Base-by-base conservation (phyloP, 495 filamentous ascomycete species). In the Chaetomium fimeti region DNA sequence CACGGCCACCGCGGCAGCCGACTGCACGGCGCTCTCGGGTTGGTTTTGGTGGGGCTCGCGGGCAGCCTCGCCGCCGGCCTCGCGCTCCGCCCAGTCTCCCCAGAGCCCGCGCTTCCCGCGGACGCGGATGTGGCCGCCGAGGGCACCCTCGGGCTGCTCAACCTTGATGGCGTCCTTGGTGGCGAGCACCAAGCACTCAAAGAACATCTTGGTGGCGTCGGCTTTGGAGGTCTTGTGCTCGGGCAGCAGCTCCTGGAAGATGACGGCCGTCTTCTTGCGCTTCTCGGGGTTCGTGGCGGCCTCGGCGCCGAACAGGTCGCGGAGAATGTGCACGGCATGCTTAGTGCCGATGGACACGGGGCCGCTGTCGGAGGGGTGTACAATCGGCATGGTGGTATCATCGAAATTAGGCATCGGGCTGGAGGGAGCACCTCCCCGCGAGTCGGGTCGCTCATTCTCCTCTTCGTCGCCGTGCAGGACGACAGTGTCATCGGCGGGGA, bases 181-280 rank as follows among this genome's bases (percentile, higher is more conserved):
- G 13, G 95, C 95, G 56, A 98, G 79, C 6, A 98, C 94, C 47
- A 98, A 80, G 42, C 93, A 87, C 77, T 98, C 95, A 64, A 98
- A 98, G 79, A 98, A 98, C 93, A 98, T 96, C 81, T 96, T 96
- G 45, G 94, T 97, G 3, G 95, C 95, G 68, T 98, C 94, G 15
- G 87, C 87, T 70, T 89, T 88, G 57, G 83, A 88, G 2, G 94
- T 91, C 58, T 81, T 85, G 56, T 79, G 74, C 77, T 93, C 90
- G 1, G 94, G 94, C 2, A 97, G 83, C 52, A 98, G 83, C 43
- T 97, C 91, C 73, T 97, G 92, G 84, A 98, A 98, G 20, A 92
- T 79, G 7, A 96, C 90, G 45, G 82, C 82, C 7, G 84, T 82
- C 72, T 92, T 92, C 79, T 88, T 89, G 71, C 90, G 88, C 73